Evolutionary conservation across 306 rosid species (phyloP).

Genomic region (Rosa chinensis): DNA sequence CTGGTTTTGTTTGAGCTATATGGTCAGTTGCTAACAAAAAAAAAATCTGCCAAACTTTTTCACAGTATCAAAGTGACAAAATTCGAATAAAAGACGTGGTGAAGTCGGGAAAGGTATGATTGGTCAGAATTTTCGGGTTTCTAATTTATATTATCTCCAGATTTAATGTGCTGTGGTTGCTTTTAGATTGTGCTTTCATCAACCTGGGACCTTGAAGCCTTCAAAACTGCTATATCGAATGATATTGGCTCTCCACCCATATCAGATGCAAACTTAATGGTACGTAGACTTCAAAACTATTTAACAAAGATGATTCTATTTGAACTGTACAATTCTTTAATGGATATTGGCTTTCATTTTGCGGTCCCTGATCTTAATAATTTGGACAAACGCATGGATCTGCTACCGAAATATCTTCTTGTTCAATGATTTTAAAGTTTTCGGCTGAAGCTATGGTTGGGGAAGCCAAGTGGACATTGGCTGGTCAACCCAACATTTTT

Average conservation of each 20-base stretch:
- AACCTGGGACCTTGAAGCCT: conserved; percentile 70
- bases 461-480: neutral
- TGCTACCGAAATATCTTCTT: neutral
- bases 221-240: conserved; percentile 53
- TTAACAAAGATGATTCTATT: neutral
- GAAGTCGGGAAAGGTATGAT: conserved; percentile 81
- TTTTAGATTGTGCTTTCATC: conserved; percentile 56
- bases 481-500: neutral
- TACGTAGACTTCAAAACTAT: conserved; percentile 21
- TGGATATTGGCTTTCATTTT: conserved; percentile 1
- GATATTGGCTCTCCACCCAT: conserved; percentile 57
- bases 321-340: neutral
- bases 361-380: neutral
- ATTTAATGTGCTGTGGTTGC: conserved; percentile 17
- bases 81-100: conserved; percentile 68
- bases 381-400: neutral
- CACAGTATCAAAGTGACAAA: conserved; percentile 82
- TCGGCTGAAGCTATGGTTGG: neutral
- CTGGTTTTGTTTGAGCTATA: neutral
- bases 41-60: conserved; percentile 19
- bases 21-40: conserved; percentile 21
- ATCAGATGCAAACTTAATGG: conserved; percentile 76
- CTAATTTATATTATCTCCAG: conserved; percentile 22
- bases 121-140: conserved; percentile 25
- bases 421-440: neutral